phyloP scores from a whole-genome alignment of 225 moss, liverwort and hornwort species.

The Pleurozium schreberi region DNA sequence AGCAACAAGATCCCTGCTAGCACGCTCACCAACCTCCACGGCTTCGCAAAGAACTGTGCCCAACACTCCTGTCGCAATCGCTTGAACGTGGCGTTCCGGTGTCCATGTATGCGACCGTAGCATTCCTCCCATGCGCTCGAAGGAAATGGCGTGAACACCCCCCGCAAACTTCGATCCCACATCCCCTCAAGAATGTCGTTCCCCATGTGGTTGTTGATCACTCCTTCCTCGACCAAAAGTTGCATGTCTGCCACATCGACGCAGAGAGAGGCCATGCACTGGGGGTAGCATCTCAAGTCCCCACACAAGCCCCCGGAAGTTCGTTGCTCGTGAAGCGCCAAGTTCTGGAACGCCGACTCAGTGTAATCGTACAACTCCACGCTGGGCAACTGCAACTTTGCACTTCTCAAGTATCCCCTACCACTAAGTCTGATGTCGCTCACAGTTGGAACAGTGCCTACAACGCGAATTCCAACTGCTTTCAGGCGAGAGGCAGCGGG shows the following conservation, averaged over 20 bases:
- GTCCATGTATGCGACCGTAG: background rate
- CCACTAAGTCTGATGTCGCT: background rate
- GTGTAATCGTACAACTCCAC: background rate
- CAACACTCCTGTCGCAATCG: background rate
- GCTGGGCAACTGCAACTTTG: background rate
- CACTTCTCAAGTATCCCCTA: background rate
- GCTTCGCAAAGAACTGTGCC: background rate
- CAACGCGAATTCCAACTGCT: background rate
- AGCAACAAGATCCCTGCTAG: background rate
- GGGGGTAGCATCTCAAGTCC: background rate
- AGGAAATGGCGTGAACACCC: background rate
- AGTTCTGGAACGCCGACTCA: background rate
- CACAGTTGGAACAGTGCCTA: background rate
- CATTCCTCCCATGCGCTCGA: background rate
- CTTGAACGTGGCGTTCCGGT: background rate
- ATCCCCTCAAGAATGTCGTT: background rate
- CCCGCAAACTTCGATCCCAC: background rate
- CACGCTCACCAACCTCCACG: background rate
- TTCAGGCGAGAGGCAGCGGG: background rate
- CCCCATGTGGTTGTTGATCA: background rate
- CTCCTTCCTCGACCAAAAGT: background rate
- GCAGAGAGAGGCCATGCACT: background rate
- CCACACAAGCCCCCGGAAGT: background rate
- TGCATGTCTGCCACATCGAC: background rate
- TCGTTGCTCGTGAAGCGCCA: background rate